These are phyloP conservation scores for Talaromyces islandicus DNA, from an alignment of 2,329 filamentous ascomycete genomes.

Conservation along the genomic window DNA sequence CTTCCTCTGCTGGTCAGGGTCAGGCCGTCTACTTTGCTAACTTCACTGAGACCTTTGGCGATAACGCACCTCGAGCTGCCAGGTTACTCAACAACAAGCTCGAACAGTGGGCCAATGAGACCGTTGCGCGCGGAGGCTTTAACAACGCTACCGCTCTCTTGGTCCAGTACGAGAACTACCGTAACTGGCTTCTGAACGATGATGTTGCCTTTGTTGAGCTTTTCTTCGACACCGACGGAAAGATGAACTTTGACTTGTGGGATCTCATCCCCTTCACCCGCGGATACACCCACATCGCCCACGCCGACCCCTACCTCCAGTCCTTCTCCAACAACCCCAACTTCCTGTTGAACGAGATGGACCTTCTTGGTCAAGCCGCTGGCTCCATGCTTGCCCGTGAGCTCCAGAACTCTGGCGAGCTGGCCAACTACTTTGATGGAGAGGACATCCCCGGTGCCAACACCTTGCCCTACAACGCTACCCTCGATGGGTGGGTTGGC, in stretches of 20 bases:
- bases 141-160: conserved; percentile 18
- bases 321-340: conserved; percentile 18
- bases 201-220: conserved; percentile 22
- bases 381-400: conserved; percentile 20
- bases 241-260: conserved; percentile 23
- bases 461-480: conserved; percentile 10
- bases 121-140: conserved; percentile 20
- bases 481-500: conserved; percentile 16
- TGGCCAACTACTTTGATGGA: neutral
- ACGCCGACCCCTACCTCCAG: conserved; percentile 21
- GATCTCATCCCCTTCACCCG: conserved; percentile 25
- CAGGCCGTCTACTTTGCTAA: conserved; percentile 23
- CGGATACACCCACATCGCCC: conserved; percentile 18
- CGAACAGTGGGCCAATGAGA: conserved; percentile 20
- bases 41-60: conserved; percentile 21
- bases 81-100: conserved; percentile 20
- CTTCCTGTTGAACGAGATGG: conserved; percentile 23
- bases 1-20: conserved; percentile 16
- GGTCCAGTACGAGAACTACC: conserved; percentile 22
- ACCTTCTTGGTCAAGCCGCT: conserved; percentile 22
- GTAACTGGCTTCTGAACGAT: conserved; percentile 20
- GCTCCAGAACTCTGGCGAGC: conserved; percentile 13
- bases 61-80: conserved; percentile 12
- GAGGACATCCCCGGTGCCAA: neutral
- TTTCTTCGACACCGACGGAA: conserved; percentile 20